phyloP scores from a whole-genome alignment of 2,329 filamentous ascomycete genomes.

The Monilinia aucupariae region DNA sequence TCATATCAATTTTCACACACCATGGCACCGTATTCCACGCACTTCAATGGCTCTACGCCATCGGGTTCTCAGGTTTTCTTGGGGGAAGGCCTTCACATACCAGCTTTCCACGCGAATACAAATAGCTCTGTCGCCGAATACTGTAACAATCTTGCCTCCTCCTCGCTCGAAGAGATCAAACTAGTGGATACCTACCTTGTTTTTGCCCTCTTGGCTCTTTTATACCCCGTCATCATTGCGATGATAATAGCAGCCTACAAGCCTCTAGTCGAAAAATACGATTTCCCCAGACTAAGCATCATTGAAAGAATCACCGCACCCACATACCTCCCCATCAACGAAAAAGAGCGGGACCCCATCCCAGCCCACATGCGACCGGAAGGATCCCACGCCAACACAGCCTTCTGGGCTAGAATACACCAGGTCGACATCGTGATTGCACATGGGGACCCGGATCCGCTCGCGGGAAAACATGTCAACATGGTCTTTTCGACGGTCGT shows the following conservation, averaged over 20 bases:
- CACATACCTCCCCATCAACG: background rate
- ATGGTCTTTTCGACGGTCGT: background rate
- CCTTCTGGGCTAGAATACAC: background rate
- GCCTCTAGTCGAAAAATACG: too few species aligned
- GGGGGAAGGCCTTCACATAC: background rate
- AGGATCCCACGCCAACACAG: background rate
- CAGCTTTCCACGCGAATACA: background rate
- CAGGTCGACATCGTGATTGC: background rate
- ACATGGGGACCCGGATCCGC: background rate
- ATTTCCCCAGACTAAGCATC: too few species aligned
- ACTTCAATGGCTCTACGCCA: background rate
- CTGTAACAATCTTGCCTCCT: background rate
- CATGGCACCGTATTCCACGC: background rate
- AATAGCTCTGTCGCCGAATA: background rate
- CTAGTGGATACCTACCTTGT: too few species aligned
- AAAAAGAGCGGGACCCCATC: background rate
- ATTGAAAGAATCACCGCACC: too few species aligned
- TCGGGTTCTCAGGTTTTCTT: background rate
- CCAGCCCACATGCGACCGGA: background rate
- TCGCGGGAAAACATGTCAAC: background rate
- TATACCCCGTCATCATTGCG: too few species aligned
- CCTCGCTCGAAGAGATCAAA: background rate
- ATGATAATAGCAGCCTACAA: too few species aligned
- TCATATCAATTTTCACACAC: background rate
- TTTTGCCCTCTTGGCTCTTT: too few species aligned